Percentiles rank a stretch among this genome's conserved stretches.
phyloP scores from a whole-genome alignment of 176 grass and related monocot genomes.

The Poa pratensis region DNA sequence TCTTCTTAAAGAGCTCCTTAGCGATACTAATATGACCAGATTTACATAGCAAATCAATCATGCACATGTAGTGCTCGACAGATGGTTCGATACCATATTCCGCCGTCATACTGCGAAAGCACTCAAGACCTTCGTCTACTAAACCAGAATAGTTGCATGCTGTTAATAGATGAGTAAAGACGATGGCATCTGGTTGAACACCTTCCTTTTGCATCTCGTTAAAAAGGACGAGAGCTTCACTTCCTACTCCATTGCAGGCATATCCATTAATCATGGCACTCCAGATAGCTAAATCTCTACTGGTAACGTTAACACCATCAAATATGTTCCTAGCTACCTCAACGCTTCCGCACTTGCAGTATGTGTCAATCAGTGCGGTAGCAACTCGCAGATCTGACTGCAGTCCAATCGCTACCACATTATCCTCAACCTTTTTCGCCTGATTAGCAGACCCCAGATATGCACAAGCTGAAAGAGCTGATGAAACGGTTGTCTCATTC shows the following conservation, averaged over 20 bases:
- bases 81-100: slow-evolving; percentile 60
- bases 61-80: slow-evolving; percentile 70
- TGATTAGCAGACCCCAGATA: slow-evolving; percentile 43
- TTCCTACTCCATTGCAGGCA: slow-evolving; percentile 60
- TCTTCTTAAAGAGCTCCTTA: slow-evolving; percentile 48
- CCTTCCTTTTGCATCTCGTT: slow-evolving; percentile 55
- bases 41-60: slow-evolving; percentile 70
- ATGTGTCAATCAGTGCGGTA: slow-evolving; percentile 58
- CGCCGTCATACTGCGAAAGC: slow-evolving; percentile 49
- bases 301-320: slow-evolving; percentile 39
- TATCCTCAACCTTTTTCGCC: slow-evolving; percentile 47
- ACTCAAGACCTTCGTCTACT: slow-evolving; percentile 60
- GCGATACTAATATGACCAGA: slow-evolving; percentile 48
- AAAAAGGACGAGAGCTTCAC: slow-evolving; percentile 55
- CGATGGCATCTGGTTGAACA: slow-evolving; percentile 64
- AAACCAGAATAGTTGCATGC: slow-evolving; percentile 72
- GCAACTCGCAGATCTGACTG: slow-evolving; percentile 48
- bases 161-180: slow-evolving; percentile 65
- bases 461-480: slow-evolving; percentile 56
- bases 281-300: slow-evolving; percentile 68
- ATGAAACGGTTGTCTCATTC: slow-evolving; percentile 51
- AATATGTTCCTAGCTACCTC: slow-evolving; percentile 65
- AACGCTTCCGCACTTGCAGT: slow-evolving; percentile 63
- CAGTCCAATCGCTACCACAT: slow-evolving; percentile 40
- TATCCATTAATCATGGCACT: slow-evolving; percentile 75